phyloP scores from a whole-genome alignment of 129 eudicot genomes.

The Centaurea solstitialis region DNA sequence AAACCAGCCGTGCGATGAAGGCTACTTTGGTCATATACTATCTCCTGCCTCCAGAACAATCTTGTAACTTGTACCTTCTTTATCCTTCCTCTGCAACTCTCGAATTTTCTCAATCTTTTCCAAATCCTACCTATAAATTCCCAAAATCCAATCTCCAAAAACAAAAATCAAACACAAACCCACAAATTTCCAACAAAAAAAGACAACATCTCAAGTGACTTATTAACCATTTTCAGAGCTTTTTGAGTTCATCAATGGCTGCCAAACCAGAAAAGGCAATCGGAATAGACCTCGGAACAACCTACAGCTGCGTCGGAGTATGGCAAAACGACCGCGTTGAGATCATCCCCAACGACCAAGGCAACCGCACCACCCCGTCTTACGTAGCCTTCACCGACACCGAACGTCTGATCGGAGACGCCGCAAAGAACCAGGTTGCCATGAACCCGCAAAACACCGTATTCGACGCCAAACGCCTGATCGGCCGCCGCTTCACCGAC shows the following conservation, averaged over 20 bases:
- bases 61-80: constrained; percentile 5
- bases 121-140: constrained; percentile 17
- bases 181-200: neutral
- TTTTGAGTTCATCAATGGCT: constrained; percentile 33
- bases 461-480: constrained; percentile 71
- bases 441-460: constrained; percentile 86
- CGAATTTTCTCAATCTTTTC: neutral
- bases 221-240: neutral
- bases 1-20: too few relatives aligned
- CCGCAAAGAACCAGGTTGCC: constrained; percentile 80
- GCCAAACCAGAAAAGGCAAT: constrained; percentile 58
- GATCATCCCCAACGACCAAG: constrained; percentile 82
- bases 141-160: constrained; percentile 7
- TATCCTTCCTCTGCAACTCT: neutral
- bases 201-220: neutral
- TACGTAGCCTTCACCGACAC: constrained; percentile 86
- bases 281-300: constrained; percentile 80
- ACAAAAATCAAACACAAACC: neutral
- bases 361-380: constrained; percentile 82
- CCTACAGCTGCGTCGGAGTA: constrained; percentile 87
- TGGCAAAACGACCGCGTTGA: constrained; percentile 86
- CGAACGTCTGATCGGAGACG: constrained; percentile 70
- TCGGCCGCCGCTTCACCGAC: constrained; percentile 61
- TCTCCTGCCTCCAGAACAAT: constrained; percentile 42
- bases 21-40: neutral